A percentile compares a stretch with the other conserved stretches of the same genome.
These are phyloP conservation scores for Heliophila coronopifolia DNA, from an alignment of 441 rosid genomes.

Conservation along the genomic window DNA sequence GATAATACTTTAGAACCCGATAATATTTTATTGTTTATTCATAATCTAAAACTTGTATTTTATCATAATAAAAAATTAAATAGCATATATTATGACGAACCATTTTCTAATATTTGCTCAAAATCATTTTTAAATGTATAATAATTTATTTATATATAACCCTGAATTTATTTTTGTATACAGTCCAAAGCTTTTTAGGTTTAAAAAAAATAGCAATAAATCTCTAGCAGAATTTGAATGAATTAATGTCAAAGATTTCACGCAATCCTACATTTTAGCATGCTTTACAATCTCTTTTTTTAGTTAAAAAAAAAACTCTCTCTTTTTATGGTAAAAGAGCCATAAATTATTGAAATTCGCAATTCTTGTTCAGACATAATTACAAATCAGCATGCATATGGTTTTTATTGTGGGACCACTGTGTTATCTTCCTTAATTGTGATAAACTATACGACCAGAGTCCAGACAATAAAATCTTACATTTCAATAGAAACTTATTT, in stretches of 20 bases:
- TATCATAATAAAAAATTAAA: no score
- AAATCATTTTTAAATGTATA: no score
- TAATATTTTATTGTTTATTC: no score
- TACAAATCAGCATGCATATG: conserved; percentile 24
- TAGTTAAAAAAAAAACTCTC: background rate
- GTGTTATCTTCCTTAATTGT: conserved; percentile 14
- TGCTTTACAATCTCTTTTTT: background rate
- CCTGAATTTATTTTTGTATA: background rate
- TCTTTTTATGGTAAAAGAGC: background rate
- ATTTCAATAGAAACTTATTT: background rate
- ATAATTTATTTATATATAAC: no score
- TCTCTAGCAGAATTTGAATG: background rate
- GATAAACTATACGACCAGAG: background rate
- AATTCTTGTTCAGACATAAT: conserved; percentile 15
- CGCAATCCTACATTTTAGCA: background rate
- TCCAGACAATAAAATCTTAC: conserved; percentile 8
- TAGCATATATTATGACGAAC: no score
- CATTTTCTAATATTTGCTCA: no score
- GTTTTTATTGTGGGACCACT: conserved; percentile 21
- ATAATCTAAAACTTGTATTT: no score
- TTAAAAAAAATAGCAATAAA: background rate
- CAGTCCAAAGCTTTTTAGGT: background rate
- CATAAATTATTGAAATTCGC: conserved; percentile 16
- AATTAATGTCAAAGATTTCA: conserved; percentile 13
- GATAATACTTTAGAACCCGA: no score